phyloP scores from a whole-genome alignment of 2,329 filamentous ascomycete genomes.

The Nakataea oryzae region DNA sequence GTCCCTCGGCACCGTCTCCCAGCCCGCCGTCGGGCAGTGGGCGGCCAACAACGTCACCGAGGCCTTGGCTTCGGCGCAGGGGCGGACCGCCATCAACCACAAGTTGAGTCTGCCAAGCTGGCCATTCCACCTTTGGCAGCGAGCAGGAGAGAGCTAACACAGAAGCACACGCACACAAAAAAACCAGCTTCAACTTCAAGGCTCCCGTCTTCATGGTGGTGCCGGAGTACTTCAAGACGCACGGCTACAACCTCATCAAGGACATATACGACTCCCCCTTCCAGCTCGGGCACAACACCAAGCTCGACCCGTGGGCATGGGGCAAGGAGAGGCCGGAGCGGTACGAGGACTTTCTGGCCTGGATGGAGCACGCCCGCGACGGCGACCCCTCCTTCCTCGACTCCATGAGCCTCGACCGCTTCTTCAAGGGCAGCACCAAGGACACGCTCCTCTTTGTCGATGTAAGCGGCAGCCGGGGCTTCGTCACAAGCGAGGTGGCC shows the following conservation, averaged over 20 bases:
- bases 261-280: conserved; percentile 16
- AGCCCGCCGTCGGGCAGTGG: background rate
- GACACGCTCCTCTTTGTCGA: conserved; percentile 22
- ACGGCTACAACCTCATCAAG: conserved; percentile 18
- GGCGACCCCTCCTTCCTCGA: background rate
- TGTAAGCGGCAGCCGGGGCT: conserved; percentile 27
- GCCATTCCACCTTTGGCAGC: background rate
- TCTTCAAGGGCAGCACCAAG: background rate
- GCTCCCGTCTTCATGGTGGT: background rate
- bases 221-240: conserved; percentile 16
- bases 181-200: background rate
- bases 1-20: background rate
- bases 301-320: conserved; percentile 12
- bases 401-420: background rate
- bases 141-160: background rate
- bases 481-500: conserved; percentile 23
- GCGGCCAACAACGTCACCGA: background rate
- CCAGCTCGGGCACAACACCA: conserved; percentile 21
- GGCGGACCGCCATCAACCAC: background rate
- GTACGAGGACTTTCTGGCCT: background rate
- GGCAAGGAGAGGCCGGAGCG: background rate
- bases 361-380: background rate
- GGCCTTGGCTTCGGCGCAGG: background rate
- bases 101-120: too few relatives aligned
- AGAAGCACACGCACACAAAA: background rate